Conservation (phyloP, 257 asterid genomes). For the Plectranthus barbatus region DNA sequence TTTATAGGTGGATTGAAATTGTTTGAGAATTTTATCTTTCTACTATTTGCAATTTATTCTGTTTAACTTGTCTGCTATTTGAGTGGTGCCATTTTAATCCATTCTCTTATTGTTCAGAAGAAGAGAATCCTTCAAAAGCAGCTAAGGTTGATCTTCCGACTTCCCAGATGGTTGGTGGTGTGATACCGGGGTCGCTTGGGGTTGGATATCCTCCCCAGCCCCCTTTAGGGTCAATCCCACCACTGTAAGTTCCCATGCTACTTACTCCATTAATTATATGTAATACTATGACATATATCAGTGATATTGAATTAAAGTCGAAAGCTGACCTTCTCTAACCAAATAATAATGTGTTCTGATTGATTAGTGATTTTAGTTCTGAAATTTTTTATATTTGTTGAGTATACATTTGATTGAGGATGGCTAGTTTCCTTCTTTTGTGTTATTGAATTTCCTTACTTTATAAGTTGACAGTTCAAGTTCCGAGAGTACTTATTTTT, state of each 20-base stretch:
- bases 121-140: constrained; percentile 60
- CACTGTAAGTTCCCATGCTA: constrained; percentile 34
- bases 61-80: neutral
- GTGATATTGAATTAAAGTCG: neutral
- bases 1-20: neutral
- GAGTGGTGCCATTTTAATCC: constrained; percentile 9
- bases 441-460: neutral
- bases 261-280: neutral
- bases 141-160: constrained; percentile 59
- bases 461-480: neutral
- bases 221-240: constrained; percentile 39
- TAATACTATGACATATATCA: neutral
- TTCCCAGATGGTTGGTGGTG: constrained; percentile 48
- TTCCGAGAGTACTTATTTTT: neutral
- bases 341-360: neutral
- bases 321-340: neutral
- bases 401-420: neutral
- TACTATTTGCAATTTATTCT: neutral
- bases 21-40: neutral
- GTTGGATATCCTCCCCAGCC: constrained; percentile 58
- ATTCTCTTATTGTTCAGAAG: constrained; percentile 30
- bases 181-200: constrained; percentile 39
- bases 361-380: neutral
- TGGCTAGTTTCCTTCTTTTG: neutral
- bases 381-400: neutral